Percentiles rank a stretch among this genome's conserved stretches.
phyloP scores from a whole-genome alignment of 495 filamentous ascomycete species.

The Jackrogersella multiformis region DNA sequence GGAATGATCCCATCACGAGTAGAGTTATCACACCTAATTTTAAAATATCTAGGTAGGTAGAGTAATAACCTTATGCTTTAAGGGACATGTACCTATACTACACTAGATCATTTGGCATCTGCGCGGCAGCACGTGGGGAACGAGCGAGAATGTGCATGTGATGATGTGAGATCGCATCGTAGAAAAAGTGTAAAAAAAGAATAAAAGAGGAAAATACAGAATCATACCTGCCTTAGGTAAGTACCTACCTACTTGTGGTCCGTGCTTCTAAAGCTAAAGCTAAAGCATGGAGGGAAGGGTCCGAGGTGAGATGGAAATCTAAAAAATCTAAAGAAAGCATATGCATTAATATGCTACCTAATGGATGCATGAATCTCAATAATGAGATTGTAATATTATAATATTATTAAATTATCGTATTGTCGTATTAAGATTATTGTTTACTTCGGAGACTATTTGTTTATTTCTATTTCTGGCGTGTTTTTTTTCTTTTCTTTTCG shows the following conservation, averaged over 20 bases:
- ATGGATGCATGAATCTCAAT: constrained; percentile 39
- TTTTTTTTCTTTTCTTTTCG: neutral
- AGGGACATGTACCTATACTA: too few relatives aligned
- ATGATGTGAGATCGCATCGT: constrained; percentile 31
- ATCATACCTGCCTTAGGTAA: too few relatives aligned
- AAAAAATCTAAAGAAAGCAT: neutral
- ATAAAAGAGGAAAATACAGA: constrained; percentile 6
- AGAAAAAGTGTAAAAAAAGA: constrained; percentile 15
- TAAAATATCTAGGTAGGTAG: too few relatives aligned
- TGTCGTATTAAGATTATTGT: constrained; percentile 44
- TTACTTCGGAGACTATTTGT: constrained; percentile 37
- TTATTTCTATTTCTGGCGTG: constrained; percentile 33
- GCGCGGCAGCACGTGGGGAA: constrained; percentile 31
- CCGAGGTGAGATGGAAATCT: constrained; percentile 16
- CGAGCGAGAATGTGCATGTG: constrained; percentile 19
- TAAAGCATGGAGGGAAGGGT: constrained; percentile 6
- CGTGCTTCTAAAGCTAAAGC: constrained; percentile 14
- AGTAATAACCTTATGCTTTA: constrained; percentile 29
- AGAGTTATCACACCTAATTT: constrained; percentile 25
- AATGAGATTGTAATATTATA: constrained; percentile 40
- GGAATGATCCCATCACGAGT: constrained; percentile 14
- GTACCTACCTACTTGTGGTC: too few relatives aligned
- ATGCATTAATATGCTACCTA: neutral
- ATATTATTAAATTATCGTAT: constrained; percentile 40
- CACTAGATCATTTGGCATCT: constrained; percentile 30